Evolutionary conservation across 768 basidiomycete species (phyloP).

Genomic region (Hemileccinum rubropunctum): DNA sequence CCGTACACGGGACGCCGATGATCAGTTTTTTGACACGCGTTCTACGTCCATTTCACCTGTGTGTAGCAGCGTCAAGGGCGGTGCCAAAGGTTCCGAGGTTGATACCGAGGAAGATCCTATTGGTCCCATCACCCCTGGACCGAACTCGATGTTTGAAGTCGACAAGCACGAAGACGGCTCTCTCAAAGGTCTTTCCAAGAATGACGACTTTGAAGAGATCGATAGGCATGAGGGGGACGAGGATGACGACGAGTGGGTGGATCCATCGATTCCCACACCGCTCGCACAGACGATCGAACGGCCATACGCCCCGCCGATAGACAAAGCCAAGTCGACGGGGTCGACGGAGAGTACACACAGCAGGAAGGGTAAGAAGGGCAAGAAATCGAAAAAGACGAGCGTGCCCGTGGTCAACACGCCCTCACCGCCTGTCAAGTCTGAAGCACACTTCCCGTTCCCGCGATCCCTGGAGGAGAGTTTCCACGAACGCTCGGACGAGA

Average conservation of each 20-base stretch:
- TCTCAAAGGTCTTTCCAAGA: conserved; percentile 27
- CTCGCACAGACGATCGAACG: conserved; percentile 24
- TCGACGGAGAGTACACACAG: conserved; percentile 25
- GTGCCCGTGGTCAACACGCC: conserved; percentile 41
- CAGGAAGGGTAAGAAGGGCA: conserved; percentile 33
- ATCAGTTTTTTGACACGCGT: conserved; percentile 56
- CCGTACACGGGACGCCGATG: conserved; percentile 32
- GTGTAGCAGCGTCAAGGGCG: conserved; percentile 32
- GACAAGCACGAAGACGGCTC: conserved; percentile 16
- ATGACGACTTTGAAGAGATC: conserved; percentile 29
- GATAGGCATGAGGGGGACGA: conserved; percentile 30
- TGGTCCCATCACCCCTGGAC: conserved; percentile 68
- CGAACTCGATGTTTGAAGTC: conserved; percentile 34
- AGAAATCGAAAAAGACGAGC: conserved; percentile 34
- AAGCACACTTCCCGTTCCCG: conserved; percentile 64
- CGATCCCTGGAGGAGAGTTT: conserved; percentile 43
- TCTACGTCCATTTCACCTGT: conserved; percentile 46
- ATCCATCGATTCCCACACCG: conserved; percentile 52
- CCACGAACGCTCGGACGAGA: conserved; percentile 22
- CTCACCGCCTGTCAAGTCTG: conserved; percentile 25
- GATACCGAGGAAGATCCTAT: conserved; percentile 74
- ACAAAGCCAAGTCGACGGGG: conserved; percentile 25
- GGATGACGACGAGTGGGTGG: conserved; percentile 65
- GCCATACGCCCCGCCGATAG: conserved; percentile 27
- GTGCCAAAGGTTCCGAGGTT: conserved; percentile 49